Conservation (phyloP, 108 stramenopile genomes). For the Pseudonitzschia pungens region DNA sequence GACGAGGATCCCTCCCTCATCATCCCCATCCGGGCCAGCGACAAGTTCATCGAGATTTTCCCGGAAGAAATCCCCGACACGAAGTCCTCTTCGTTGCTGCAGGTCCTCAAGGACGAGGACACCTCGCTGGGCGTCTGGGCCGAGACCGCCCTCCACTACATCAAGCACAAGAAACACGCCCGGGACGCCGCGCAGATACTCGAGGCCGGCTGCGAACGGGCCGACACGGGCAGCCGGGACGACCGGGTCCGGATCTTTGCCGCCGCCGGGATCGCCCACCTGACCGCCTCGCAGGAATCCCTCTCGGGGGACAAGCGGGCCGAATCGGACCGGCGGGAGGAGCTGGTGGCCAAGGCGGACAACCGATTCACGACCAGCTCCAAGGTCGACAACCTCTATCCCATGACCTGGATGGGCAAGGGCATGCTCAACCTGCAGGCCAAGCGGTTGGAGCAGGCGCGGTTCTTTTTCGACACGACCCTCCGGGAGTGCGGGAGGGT, state of each 20-base stretch:
- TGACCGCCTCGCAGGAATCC: slow-evolving; percentile 56
- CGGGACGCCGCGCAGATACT: slow-evolving; percentile 60
- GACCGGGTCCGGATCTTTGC: slow-evolving; percentile 66
- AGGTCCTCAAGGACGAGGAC: slow-evolving; percentile 67
- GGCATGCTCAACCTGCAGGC: slow-evolving; percentile 69
- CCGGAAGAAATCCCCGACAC: slow-evolving; percentile 76
- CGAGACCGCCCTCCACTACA: slow-evolving; percentile 67
- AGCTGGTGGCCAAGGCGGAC: slow-evolving; percentile 64
- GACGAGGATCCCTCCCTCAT: slow-evolving; percentile 1
- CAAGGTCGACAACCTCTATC: slow-evolving; percentile 74
- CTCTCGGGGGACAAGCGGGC: slow-evolving; percentile 21
- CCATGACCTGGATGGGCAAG: slow-evolving; percentile 87
- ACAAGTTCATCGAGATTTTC: slow-evolving; percentile 78
- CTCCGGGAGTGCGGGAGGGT: slow-evolving; percentile 68
- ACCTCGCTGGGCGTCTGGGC: slow-evolving; percentile 62
- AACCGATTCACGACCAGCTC: slow-evolving; percentile 64
- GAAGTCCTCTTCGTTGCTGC: slow-evolving; percentile 49
- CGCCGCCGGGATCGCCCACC: slow-evolving; percentile 72
- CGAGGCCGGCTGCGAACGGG: slow-evolving; percentile 62
- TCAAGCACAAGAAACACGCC: slow-evolving; percentile 51
- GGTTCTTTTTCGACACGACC: slow-evolving; percentile 82
- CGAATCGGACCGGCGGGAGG: slow-evolving; percentile 44
- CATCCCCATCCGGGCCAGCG: slow-evolving; percentile 13
- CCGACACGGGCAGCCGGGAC: slow-evolving; percentile 40
- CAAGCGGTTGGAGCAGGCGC: slow-evolving; percentile 64